A percentile compares a stretch with the other conserved stretches of the same genome.
Conservation (phyloP, 140 eudicot species). For the Anethum foeniculum region DNA sequence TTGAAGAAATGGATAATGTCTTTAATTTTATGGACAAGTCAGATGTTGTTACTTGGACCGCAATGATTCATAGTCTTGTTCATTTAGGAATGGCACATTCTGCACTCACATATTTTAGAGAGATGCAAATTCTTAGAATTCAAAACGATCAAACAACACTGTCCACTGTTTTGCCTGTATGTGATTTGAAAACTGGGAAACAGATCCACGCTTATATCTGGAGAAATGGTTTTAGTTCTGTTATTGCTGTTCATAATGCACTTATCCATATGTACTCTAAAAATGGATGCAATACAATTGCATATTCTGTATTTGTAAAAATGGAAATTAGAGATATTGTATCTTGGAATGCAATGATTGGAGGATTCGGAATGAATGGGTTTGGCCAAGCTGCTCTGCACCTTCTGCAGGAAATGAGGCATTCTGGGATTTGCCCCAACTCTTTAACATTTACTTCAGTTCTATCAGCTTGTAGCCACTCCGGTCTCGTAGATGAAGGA, state of each 20-base stretch:
- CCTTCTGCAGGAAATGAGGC: constrained; percentile 34
- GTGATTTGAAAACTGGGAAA: constrained; percentile 36
- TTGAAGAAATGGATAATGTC: constrained; percentile 28
- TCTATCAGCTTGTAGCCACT: constrained; percentile 40
- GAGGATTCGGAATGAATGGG: constrained; percentile 49
- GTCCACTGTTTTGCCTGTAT: constrained; percentile 41
- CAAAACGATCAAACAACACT: constrained; percentile 34
- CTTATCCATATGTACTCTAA: constrained; percentile 58
- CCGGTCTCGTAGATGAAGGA: constrained; percentile 35
- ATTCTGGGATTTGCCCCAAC: constrained; percentile 37
- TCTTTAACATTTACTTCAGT: constrained; percentile 44
- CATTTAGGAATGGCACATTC: constrained; percentile 32
- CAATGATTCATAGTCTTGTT: constrained; percentile 41
- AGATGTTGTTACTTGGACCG: constrained; percentile 57
- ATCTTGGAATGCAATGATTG: constrained; percentile 43
- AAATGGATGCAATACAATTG: constrained; percentile 35
- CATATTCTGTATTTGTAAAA: constrained; percentile 27
- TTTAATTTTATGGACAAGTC: constrained; percentile 31
- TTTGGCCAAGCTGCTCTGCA: constrained; percentile 34
- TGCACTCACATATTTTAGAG: constrained; percentile 33
- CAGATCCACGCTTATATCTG: constrained; percentile 42
- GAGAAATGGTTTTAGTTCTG: constrained; percentile 22
- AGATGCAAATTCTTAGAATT: constrained; percentile 33
- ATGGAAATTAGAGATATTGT: constrained; percentile 32
- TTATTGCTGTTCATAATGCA: constrained; percentile 35